A percentile compares a stretch with the other conserved stretches of the same genome.
Evolutionary conservation across 192 early-diverging fungal species (phyloP).

Genomic region (Polychytrium aggregatum): DNA sequence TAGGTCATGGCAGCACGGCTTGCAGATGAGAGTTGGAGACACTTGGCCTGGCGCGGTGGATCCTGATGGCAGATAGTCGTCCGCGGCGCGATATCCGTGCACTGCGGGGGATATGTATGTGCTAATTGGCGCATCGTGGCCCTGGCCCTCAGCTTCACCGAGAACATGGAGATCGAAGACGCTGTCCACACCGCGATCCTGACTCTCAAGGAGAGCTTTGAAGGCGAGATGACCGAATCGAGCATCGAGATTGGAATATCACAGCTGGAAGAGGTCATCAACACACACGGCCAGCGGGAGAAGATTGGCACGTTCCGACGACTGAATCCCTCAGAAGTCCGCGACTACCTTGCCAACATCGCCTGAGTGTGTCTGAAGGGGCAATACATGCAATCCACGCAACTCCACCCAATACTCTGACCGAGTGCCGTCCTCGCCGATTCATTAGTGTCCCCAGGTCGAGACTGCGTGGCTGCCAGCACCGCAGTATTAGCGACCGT

Average conservation of each 20-base stretch:
- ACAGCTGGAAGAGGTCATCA: conserved; percentile 34
- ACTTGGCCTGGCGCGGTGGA: background rate
- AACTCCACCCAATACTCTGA: too few species aligned
- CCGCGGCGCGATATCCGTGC: too few species aligned
- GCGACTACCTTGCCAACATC: conserved; percentile 97
- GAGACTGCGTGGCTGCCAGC: too few species aligned
- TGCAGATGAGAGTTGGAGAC: too few species aligned
- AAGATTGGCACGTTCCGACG: conserved; percentile 69
- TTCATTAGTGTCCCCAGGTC: too few species aligned
- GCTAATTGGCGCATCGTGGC: background rate
- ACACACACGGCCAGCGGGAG: conserved; percentile 44
- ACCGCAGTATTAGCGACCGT: too few species aligned
- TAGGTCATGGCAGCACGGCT: conserved; percentile 12
- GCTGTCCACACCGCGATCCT: conserved; percentile 98
- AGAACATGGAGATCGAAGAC: conserved; percentile 94
- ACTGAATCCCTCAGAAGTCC: conserved; percentile 71
- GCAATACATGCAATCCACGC: too few species aligned
- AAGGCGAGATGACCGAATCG: conserved; percentile 94
- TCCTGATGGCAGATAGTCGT: background rate
- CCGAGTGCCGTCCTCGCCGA: too few species aligned
- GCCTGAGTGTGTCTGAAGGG: too few species aligned
- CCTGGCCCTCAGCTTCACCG: conserved; percentile 50
- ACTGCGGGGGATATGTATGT: background rate
- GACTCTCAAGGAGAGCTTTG: conserved; percentile 98
- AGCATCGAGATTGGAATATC: conserved; percentile 90